phyloP scores from a whole-genome alignment of 257 asterid genomes.

The Penstemon eatonii region DNA sequence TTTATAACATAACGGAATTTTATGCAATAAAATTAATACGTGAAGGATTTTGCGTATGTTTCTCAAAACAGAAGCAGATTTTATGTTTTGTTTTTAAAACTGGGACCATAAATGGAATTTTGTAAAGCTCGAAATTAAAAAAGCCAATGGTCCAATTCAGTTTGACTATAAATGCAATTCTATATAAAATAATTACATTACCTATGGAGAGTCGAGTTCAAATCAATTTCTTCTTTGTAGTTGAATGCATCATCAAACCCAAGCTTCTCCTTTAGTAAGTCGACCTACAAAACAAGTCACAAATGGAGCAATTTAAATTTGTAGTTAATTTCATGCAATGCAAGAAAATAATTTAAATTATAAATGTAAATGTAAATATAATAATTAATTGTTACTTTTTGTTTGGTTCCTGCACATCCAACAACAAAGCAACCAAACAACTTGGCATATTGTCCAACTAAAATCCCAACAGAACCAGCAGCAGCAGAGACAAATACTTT shows the following conservation, averaged over 20 bases:
- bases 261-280: constrained; percentile 37
- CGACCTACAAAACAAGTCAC: constrained; percentile 30
- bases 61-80: too few relatives aligned
- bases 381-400: constrained; percentile 30
- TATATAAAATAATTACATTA: background rate
- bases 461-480: background rate
- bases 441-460: constrained; percentile 54
- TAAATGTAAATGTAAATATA: too few relatives aligned
- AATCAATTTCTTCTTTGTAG: constrained; percentile 48
- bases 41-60: too few relatives aligned
- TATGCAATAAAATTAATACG: too few relatives aligned
- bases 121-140: too few relatives aligned
- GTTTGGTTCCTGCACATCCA: constrained; percentile 42
- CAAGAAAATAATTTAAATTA: too few relatives aligned
- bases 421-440: constrained; percentile 52
- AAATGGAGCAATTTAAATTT: too few relatives aligned
- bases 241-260: constrained; percentile 60
- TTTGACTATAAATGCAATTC: too few relatives aligned
- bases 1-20: too few relatives aligned
- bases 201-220: constrained; percentile 43
- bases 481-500: constrained; percentile 56
- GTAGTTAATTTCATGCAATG: too few relatives aligned
- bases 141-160: too few relatives aligned
- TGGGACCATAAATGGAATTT: constrained; percentile 4
- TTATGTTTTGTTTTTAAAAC: too few relatives aligned